phyloP scores from a whole-genome alignment of 805 yeast genomes.

The Candida vartiovaarae region DNA sequence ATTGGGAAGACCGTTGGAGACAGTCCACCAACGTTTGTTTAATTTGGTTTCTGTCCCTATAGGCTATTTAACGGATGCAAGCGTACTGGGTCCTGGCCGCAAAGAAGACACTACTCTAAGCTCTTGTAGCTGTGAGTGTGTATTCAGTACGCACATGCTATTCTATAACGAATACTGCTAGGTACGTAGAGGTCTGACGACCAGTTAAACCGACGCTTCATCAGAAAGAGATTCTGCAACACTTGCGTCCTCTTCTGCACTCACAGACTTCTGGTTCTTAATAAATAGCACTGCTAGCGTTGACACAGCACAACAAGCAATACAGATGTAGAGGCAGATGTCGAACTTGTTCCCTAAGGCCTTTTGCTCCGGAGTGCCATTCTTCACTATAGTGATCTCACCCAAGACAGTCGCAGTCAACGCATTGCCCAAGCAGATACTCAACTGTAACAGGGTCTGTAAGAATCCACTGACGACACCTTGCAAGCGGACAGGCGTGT shows the following conservation, averaged over 20 bases:
- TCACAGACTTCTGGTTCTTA: constrained; percentile 8
- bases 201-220: no score
- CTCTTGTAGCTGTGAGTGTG: no score
- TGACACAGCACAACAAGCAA: constrained; percentile 4
- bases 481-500: constrained; percentile 32
- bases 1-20: no score
- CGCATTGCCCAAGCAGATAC: constrained; percentile 25
- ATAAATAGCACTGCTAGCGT: constrained; percentile 3
- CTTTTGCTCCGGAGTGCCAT: not conserved
- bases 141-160: no score
- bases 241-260: not conserved
- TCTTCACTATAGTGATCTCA: constrained; percentile 3
- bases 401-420: constrained; percentile 24
- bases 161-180: no score
- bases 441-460: constrained; percentile 30
- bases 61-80: no score
- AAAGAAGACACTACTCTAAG: no score
- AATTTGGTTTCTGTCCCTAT: no score
- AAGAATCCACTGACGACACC: constrained; percentile 33
- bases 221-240: not conserved
- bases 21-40: no score
- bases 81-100: no score
- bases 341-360: constrained; percentile 3
- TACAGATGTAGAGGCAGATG: constrained; percentile 2
- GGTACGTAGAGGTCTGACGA: no score